Conservation (phyloP, 495 filamentous ascomycete genomes). For the Monascus purpureus region DNA sequence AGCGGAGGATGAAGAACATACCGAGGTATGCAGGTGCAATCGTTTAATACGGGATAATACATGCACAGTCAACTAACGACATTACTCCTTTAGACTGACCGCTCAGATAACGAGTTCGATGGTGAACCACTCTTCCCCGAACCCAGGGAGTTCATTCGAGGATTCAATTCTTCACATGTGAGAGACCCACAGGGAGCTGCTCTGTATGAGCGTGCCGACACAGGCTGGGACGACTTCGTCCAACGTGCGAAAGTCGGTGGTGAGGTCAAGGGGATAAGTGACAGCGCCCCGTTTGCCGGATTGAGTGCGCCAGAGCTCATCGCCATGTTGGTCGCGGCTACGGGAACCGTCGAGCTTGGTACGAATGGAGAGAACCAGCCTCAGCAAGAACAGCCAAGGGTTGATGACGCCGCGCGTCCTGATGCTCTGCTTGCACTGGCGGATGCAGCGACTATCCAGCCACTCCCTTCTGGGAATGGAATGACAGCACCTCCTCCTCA, state of each 20-base stretch:
- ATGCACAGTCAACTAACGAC: too few relatives aligned
- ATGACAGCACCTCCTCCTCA: too few relatives aligned
- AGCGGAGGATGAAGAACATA: conserved; percentile 36
- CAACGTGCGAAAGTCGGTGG: conserved; percentile 24
- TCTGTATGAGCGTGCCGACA: conserved; percentile 18
- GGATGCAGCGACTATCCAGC: not conserved
- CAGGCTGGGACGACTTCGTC: conserved; percentile 29
- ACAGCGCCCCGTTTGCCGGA: not conserved
- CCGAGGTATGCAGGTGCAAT: conserved; percentile 17
- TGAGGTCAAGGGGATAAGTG: conserved; percentile 25
- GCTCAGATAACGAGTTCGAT: conserved; percentile 21
- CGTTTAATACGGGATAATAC: not conserved
- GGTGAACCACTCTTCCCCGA: conserved; percentile 9
- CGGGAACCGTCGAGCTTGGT: not conserved
- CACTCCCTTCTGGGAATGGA: too few relatives aligned
- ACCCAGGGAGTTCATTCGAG: conserved; percentile 17
- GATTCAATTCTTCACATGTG: conserved; percentile 22
- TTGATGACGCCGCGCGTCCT: not conserved
- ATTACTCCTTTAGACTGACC: conserved; percentile 24
- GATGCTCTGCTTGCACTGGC: not conserved
- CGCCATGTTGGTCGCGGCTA: not conserved
- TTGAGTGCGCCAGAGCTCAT: not conserved
- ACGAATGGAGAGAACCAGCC: too few relatives aligned
- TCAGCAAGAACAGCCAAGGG: not conserved
- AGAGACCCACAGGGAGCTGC: conserved; percentile 21